phyloP scores from a whole-genome alignment of 2,329 filamentous ascomycete genomes.

The Corynespora cassiicola region DNA sequence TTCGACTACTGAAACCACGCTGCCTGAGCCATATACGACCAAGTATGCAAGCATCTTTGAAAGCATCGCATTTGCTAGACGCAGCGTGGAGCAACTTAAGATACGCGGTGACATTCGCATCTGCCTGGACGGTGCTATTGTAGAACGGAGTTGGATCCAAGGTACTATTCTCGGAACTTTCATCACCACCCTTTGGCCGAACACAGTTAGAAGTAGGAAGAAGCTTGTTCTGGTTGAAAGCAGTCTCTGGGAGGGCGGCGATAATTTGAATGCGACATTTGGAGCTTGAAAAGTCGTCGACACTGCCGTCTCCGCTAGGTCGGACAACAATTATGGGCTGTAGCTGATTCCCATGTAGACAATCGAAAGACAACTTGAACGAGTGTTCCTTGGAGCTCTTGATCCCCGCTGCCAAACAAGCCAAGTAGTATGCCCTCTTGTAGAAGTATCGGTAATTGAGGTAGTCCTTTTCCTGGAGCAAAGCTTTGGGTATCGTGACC shows the following conservation, averaged over 20 bases:
- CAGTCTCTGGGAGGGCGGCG: constrained; percentile 70
- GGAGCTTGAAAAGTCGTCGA: constrained; percentile 45
- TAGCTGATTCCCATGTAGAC: constrained; percentile 75
- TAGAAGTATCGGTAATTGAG: constrained; percentile 93
- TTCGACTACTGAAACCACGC: constrained; percentile 74
- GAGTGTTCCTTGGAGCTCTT: constrained; percentile 61
- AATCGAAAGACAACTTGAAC: constrained; percentile 68
- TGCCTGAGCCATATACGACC: constrained; percentile 90
- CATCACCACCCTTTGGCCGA: constrained; percentile 58
- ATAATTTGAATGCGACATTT: constrained; percentile 71
- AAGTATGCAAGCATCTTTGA: constrained; percentile 83
- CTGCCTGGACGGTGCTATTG: constrained; percentile 83
- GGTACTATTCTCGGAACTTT: constrained; percentile 46
- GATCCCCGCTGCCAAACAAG: constrained; percentile 77
- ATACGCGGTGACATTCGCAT: constrained; percentile 75
- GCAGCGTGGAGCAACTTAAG: constrained; percentile 76
- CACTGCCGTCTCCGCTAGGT: constrained; percentile 37
- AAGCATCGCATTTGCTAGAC: constrained; percentile 72
- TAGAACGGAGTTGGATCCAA: constrained; percentile 77
- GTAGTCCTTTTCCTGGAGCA: constrained; percentile 96
- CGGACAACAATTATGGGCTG: constrained; percentile 69
- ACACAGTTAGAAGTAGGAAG: constrained; percentile 73
- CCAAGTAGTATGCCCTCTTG: constrained; percentile 89
- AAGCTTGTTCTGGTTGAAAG: constrained; percentile 77
- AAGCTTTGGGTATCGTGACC: constrained; percentile 77